A percentile compares a stretch with the other conserved stretches of the same genome.
Conservation (phyloP, 2,329 filamentous ascomycete species). For the Microthyrium microscopicum region DNA sequence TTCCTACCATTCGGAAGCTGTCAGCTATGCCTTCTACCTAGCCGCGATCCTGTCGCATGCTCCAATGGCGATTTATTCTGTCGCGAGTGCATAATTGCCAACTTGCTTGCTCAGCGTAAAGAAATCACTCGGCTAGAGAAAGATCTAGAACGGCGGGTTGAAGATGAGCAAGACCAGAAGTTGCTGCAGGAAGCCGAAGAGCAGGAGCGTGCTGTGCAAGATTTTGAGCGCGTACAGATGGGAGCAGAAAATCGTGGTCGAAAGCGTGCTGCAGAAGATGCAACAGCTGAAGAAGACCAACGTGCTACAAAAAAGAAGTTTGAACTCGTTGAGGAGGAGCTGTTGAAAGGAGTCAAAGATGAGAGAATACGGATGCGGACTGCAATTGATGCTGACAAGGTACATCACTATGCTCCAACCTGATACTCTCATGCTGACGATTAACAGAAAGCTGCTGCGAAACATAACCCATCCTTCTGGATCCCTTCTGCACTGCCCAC, state of each 20-base stretch:
- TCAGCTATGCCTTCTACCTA: constrained; percentile 67
- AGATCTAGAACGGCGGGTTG: constrained; percentile 41
- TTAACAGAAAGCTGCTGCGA: constrained; percentile 34
- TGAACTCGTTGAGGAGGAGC: constrained; percentile 60
- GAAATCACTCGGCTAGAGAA: constrained; percentile 74
- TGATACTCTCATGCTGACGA: constrained; percentile 1
- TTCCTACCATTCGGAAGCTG: constrained; percentile 87
- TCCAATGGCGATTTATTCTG: constrained; percentile 79
- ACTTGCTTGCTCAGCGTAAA: constrained; percentile 80
- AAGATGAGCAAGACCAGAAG: constrained; percentile 44
- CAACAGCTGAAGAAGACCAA: constrained; percentile 14
- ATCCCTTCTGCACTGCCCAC: constrained; percentile 64
- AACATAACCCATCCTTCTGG: constrained; percentile 79
- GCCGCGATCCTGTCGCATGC: constrained; percentile 71
- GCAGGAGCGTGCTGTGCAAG: constrained; percentile 49
- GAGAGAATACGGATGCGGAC: constrained; percentile 55
- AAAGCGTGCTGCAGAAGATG: constrained; percentile 18
- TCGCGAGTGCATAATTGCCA: constrained; percentile 78
- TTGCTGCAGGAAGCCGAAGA: constrained; percentile 52
- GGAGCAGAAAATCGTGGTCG: constrained; percentile 30
- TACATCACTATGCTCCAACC: constrained; percentile 15
- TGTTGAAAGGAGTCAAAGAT: constrained; percentile 50
- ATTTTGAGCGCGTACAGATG: constrained; percentile 76
- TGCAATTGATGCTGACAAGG: constrained; percentile 57
- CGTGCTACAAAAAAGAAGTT: constrained; percentile 55